Evolutionary conservation across 768 basidiomycete genomes (phyloP), one percentile per base, ranked within the genome.

Genomic region (Calocybe gangraenosa): DNA sequence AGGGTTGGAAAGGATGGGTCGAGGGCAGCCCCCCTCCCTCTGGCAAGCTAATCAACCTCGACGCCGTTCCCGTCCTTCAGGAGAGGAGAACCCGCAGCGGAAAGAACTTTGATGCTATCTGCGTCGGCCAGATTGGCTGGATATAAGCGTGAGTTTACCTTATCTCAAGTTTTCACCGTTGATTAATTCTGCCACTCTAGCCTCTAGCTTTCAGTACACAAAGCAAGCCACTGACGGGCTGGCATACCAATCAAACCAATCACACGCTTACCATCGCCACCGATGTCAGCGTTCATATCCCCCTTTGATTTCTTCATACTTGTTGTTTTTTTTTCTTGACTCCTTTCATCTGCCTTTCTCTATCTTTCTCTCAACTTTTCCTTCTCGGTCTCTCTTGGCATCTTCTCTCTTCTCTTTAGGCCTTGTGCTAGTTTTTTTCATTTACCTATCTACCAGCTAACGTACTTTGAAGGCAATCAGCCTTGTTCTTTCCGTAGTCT

Each of bases 1-100:
- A 91, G 63, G 88, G 88, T 14, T 91, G 88, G 88, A 91, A 91
- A 69, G 88, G 88, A 31, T 91, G 88, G 88, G 84, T 91, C 17
- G 88, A 89, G 69, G 87, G 87, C 53, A 88, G 87, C 17, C 85
- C 85, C 19, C 79, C 81, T 42, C 84, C 88, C 17, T 87, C 85
- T 13, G 76, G 81, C 56, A 89, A 88, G 62, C 68, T 89, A 41
- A 90, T 90, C 65, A 89, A 89, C 57, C 73, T 90, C 49, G 88
- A 91, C 61, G 73, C 74, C 25, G 84, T 82, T 1, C 78, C 81
- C 20, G 66, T 84, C 6, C 72, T 90, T 8, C 79, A 77, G 49
- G 87, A 90, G 65, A 68, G 88, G 48, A 76, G 82, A 49, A 86
- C 86, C n/a, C 71, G 88, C 47, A 90, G 87, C 53, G 88, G 88